These are phyloP conservation scores for Quercus wislizeni DNA, from an alignment of 306 rosid genomes.

Conservation along the genomic window DNA sequence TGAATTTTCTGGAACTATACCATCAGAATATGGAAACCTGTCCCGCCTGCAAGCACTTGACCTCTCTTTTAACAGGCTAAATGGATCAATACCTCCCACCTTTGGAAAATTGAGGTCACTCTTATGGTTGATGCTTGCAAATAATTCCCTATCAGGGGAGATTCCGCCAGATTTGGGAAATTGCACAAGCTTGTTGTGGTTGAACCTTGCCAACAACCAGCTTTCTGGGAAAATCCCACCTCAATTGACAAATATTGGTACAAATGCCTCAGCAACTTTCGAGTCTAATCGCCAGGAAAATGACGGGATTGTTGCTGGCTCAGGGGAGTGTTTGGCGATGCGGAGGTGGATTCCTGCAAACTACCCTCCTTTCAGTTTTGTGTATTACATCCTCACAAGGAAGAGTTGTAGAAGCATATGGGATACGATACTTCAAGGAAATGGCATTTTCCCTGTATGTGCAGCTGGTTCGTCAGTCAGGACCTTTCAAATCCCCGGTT, in stretches of 20 bases:
- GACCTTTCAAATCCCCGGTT: slow-evolving; percentile 58
- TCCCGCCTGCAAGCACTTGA: slow-evolving; percentile 71
- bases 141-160: slow-evolving; percentile 60
- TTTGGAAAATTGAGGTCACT: slow-evolving; percentile 77
- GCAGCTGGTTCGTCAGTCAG: slow-evolving; percentile 36
- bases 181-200: slow-evolving; percentile 84
- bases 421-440: slow-evolving; percentile 72
- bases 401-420: slow-evolving; percentile 78
- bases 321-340: slow-evolving; percentile 88
- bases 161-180: slow-evolving; percentile 77
- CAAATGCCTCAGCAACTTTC: slow-evolving; percentile 52
- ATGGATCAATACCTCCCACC: slow-evolving; percentile 68
- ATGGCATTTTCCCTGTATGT: slow-evolving; percentile 61
- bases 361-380: slow-evolving; percentile 93
- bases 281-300: slow-evolving; percentile 35
- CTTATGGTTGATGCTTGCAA: slow-evolving; percentile 90
- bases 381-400: slow-evolving; percentile 65
- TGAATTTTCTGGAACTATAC: slow-evolving; percentile 70
- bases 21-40: slow-evolving; percentile 58
- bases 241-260: slow-evolving; percentile 67
- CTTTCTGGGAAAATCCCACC: slow-evolving; percentile 64
- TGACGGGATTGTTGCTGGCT: slow-evolving; percentile 42
- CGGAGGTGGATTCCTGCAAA: slow-evolving; percentile 95
- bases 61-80: slow-evolving; percentile 62
- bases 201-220: slow-evolving; percentile 81